A percentile compares a stretch with the other conserved stretches of the same genome.
Conservation (phyloP, 331 rosid genomes). For the Rhamnella rubrinervis region DNA sequence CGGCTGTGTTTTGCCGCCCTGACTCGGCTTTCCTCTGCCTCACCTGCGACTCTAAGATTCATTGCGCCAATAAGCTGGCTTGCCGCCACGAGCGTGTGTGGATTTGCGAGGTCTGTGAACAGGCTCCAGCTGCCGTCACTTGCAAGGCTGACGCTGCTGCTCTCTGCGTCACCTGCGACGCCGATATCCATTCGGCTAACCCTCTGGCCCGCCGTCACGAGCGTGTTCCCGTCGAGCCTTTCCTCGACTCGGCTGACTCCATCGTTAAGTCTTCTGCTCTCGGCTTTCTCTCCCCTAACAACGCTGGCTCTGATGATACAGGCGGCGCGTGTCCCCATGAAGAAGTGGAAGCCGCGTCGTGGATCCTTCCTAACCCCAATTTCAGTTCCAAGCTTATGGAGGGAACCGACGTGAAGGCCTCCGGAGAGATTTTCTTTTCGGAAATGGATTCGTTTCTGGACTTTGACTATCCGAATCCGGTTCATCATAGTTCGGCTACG, state of each 20-base stretch:
- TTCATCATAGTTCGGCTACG: slow-evolving; percentile 34
- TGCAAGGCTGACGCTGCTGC: slow-evolving; percentile 97
- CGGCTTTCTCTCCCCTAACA: slow-evolving; percentile 6
- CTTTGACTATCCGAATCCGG: slow-evolving; percentile 59
- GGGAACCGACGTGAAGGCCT: slow-evolving; percentile 48
- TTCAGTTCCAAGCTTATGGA: slow-evolving; percentile 52
- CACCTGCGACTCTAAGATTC: slow-evolving; percentile 65
- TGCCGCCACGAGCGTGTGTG: slow-evolving; percentile 85
- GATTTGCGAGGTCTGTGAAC: slow-evolving; percentile 96
- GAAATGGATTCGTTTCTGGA: slow-evolving; percentile 80
- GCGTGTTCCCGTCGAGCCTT: slow-evolving; percentile 83
- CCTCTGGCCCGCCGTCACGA: slow-evolving; percentile 93
- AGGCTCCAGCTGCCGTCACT: slow-evolving; percentile 87
- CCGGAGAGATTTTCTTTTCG: slow-evolving; percentile 55
- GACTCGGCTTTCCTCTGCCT: slow-evolving; percentile 81
- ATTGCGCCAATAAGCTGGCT: slow-evolving; percentile 52
- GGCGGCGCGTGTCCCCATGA: slow-evolving; percentile 1
- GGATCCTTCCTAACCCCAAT: slow-evolving; percentile 55
- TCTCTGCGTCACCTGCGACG: slow-evolving; percentile 85
- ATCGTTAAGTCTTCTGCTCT: slow-evolving; percentile 42
- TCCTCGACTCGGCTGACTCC: slow-evolving; percentile 60
- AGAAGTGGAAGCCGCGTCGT: slow-evolving; percentile 34
- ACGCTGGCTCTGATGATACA: not conserved
- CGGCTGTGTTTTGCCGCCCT: slow-evolving; percentile 65
- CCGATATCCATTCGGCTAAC: slow-evolving; percentile 91